Conservation (phyloP, 192 early-diverging fungal genomes). For the Coemansia sp. region DNA sequence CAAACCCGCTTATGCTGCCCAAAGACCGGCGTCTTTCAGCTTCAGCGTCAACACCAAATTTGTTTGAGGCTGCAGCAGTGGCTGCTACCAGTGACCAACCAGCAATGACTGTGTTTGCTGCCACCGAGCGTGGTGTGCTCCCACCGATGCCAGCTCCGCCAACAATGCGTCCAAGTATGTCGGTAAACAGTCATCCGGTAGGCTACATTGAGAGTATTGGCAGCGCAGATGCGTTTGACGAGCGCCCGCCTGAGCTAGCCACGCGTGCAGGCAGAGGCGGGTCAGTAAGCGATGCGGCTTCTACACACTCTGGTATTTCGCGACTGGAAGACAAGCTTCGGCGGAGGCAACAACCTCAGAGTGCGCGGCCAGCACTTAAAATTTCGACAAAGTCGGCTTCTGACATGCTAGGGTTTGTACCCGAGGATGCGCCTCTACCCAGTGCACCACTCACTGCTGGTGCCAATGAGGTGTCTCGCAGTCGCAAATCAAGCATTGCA, state of each 20-base stretch:
- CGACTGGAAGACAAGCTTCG: constrained; percentile 31
- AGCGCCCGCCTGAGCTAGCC: neutral
- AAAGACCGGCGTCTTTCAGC: constrained; percentile 49
- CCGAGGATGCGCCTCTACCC: constrained; percentile 27
- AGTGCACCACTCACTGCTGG: constrained; percentile 29
- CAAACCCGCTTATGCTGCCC: constrained; percentile 1
- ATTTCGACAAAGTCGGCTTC: constrained; percentile 39
- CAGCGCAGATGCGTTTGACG: neutral
- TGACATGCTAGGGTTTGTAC: constrained; percentile 37
- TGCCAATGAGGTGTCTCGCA: constrained; percentile 24
- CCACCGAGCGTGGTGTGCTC: constrained; percentile 47
- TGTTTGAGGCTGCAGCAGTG: constrained; percentile 44
- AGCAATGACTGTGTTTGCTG: constrained; percentile 40
- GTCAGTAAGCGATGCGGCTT: constrained; percentile 24
- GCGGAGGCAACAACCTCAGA: constrained; percentile 26
- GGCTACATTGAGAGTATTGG: neutral
- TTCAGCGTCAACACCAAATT: constrained; percentile 50
- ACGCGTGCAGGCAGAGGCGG: constrained; percentile 9
- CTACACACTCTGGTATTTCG: constrained; percentile 9
- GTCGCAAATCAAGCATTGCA: constrained; percentile 49
- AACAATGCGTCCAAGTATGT: constrained; percentile 36
- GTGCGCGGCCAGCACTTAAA: constrained; percentile 29
- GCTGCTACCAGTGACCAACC: constrained; percentile 48
- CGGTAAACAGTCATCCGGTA: constrained; percentile 7
- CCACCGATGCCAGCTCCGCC: constrained; percentile 54